Base-by-base conservation (phyloP, 352 stramenopile species). In the Pythium utonaiense region DNA sequence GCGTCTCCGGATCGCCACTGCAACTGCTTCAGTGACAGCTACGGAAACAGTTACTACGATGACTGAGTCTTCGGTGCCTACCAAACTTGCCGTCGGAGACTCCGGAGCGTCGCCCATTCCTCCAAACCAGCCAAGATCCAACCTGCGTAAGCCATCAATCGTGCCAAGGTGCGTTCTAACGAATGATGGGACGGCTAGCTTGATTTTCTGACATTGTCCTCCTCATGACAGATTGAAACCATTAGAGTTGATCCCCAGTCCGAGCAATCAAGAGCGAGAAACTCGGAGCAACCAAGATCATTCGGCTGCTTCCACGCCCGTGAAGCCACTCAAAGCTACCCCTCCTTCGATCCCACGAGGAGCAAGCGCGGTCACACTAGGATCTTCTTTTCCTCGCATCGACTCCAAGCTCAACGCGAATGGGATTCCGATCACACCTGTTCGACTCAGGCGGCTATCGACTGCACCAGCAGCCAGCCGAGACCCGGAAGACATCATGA, bases 381-480 rank as follows among this genome's bases (percentile, higher is more conserved):
- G 47, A 66, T n/a, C 7, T 31, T 3, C 36, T 13, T 34, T 63
- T 74, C 48, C 71, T 59, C 41, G 34, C 49, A 40, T 49, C 41
- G 75, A 33, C 41, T 53, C n/a, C 19, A 62, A 33, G 67, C 60
- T 45, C 45, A n/a, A 13, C 44, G n/a, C 28, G 10, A n/a, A 71
- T 5, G 68, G 47, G 9, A 57, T 72, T 31, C 64, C 63, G 21
- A 77, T 69, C 42, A 77, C 66, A 7, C 70, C 69, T 13, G 66
- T 82, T 12, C 60, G 70, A 21, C 52, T 75, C 13, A 69, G 75
- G 58, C 67, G 74, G 3, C 79, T 80, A 8, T 76, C 73, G 9
- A 86, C 75, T 1, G 80, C 72, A 3, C 73, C 73, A 17, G 64
- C 67, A 3, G 22, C 66, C 9, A 56, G 38, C 49, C 69, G 34